Evolutionary conservation across 306 rosid genomes (phyloP).

Genomic region (Prunus mume): DNA sequence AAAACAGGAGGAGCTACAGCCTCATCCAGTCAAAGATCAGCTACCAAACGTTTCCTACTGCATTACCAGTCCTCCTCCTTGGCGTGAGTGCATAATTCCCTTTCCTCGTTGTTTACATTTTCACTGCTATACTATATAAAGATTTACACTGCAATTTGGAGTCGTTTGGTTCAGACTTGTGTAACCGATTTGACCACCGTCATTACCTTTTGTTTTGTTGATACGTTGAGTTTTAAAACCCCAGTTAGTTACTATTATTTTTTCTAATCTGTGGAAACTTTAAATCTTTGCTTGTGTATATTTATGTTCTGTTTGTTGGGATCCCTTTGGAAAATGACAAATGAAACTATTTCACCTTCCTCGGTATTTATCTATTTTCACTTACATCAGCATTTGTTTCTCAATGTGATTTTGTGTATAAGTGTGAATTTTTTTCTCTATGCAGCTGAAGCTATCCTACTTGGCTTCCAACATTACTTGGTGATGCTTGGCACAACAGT

Average conservation of each 20-base stretch:
- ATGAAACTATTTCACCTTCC: neutral
- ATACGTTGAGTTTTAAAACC: neutral
- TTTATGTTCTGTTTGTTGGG: conserved; percentile 1
- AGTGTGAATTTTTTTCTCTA: conserved; percentile 18
- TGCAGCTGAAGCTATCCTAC: conserved; percentile 94
- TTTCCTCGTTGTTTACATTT: neutral
- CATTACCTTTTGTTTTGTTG: neutral
- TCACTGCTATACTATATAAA: neutral
- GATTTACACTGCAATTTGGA: neutral
- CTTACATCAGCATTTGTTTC: neutral
- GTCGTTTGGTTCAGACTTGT: neutral
- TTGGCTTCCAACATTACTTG: conserved; percentile 95
- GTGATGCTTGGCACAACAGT: conserved; percentile 99
- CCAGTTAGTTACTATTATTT: too few species aligned
- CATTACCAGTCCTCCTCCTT: conserved; percentile 98
- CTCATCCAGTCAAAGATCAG: conserved; percentile 89
- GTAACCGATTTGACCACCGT: too few species aligned
- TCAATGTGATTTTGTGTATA: conserved; percentile 19
- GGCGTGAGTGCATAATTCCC: conserved; percentile 67
- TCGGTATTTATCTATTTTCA: neutral
- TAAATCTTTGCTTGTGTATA: conserved; percentile 1
- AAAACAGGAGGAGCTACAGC: conserved; percentile 82
- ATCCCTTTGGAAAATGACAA: neutral
- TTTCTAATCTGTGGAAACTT: neutral
- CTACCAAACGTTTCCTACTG: conserved; percentile 78